These are phyloP conservation scores for Pilobolus umbonatus DNA, from an alignment of 192 early-diverging fungal genomes.

Conservation along the genomic window DNA sequence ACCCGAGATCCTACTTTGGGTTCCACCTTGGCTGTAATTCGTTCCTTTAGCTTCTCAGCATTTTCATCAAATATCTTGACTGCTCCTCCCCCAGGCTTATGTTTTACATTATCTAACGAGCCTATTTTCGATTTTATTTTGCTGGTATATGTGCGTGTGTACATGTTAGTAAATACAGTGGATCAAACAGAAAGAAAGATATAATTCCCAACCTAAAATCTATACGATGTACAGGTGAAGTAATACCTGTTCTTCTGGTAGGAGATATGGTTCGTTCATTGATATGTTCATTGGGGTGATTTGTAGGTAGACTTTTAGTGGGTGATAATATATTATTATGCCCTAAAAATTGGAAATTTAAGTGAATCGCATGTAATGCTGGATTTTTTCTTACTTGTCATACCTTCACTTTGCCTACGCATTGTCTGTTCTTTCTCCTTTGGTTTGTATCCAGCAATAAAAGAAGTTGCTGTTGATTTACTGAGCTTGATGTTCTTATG, in stretches of 20 bases:
- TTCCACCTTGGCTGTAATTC: not conserved
- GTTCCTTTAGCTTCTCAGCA: not conserved
- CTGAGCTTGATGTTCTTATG: not conserved
- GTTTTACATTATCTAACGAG: conserved; percentile 10
- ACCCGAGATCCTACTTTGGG: conserved; percentile 2
- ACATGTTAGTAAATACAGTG: not conserved
- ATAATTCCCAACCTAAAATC: not conserved
- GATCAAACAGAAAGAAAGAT: too few species aligned
- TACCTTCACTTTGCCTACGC: not conserved
- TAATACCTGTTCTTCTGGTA: not conserved
- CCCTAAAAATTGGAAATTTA: not conserved
- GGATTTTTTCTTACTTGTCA: not conserved
- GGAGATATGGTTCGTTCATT: not conserved
- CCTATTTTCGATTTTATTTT: conserved; percentile 16
- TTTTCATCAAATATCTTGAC: not conserved
- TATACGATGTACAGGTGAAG: not conserved
- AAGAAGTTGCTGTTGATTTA: not conserved
- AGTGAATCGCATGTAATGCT: not conserved
- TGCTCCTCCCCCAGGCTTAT: conserved; percentile 17
- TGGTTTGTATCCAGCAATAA: too few species aligned
- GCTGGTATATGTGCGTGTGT: not conserved
- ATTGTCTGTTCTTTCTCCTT: too few species aligned
- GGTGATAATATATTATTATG: not conserved
- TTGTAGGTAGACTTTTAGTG: not conserved
- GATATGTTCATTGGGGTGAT: not conserved